Base-by-base conservation (phyloP, 176 grass and related monocot species). In the Ananas comosus region DNA sequence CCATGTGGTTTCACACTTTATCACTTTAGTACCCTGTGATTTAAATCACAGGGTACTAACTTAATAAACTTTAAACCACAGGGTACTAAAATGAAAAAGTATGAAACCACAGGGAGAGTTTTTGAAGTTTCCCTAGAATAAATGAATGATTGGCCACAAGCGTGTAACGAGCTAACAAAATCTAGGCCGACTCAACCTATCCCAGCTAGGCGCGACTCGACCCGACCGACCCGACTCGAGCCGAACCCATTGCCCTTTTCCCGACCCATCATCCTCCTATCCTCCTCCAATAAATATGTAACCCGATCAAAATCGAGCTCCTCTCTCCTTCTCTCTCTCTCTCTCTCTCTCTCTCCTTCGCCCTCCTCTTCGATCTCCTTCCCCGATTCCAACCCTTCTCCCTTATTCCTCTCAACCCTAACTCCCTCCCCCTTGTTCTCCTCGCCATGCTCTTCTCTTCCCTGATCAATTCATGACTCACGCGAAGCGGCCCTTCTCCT, bases 401-500 rank as follows among this genome's bases (percentile, higher is more conserved):
- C 52, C 52, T 13, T 56, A 12, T 4, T n/a, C 33, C 47, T 49
- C 13, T 19, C 28, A 27, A 13, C 65, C 9, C 5, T 67, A 17
- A 27, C 16, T 18, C 65, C 10, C 23, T 14, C 10, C 33, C 16
- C 4, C 9, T 4, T 67, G 14, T 14, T 67, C 33, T 47, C 28
- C 65, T 49, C 65, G 65, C 65, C 65, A 67, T 67, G 65, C 65
- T 13, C 12, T 48, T 18, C 65, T 13, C 12, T 48, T 18, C 56
- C 13, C 21, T n/a, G 29, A 64, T 51, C 49, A 19, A 69, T 77
- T 77, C 42, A 77, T 77, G 75, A 77, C 75, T 63, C 65, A 61
- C 14, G 52, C 66, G 51, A 77, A 77, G 75, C 51, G 75, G 75
- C 51, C 75, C 33, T 69, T 69, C 13, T 63, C 65, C 27, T 12